These are phyloP conservation scores for Epichloe uncinata DNA, from an alignment of 2,329 filamentous ascomycete genomes.

Conservation along the genomic window DNA sequence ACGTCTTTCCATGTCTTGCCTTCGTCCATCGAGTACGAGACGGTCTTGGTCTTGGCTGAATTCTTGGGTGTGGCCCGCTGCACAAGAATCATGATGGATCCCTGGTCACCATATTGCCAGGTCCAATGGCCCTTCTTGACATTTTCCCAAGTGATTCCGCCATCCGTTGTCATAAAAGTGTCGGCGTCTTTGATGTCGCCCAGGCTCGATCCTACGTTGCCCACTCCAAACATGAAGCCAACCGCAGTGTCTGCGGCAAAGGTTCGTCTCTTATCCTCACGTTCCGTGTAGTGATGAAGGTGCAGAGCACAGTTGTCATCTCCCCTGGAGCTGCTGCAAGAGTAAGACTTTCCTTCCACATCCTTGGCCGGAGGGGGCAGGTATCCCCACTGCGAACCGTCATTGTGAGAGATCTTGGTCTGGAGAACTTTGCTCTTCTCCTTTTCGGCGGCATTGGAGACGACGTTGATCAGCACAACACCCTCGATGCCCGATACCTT, in stretches of 20 bases:
- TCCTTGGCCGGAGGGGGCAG: conserved; percentile 64
- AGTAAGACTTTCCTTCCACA: conserved; percentile 55
- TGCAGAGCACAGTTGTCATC: conserved; percentile 69
- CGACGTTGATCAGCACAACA: conserved; percentile 74
- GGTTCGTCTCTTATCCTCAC: conserved; percentile 65
- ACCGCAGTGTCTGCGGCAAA: conserved; percentile 82
- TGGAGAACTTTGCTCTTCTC: conserved; percentile 78
- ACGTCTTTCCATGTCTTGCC: conserved; percentile 68
- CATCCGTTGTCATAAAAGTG: conserved; percentile 84
- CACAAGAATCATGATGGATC: conserved; percentile 81
- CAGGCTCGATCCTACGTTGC: conserved; percentile 71
- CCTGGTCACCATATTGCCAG: conserved; percentile 94
- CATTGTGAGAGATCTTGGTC: conserved; percentile 91
- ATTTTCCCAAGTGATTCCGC: conserved; percentile 76
- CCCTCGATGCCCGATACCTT: conserved; percentile 89
- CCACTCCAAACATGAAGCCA: conserved; percentile 79
- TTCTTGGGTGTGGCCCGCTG: conserved; percentile 56
- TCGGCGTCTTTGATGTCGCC: conserved; percentile 57
- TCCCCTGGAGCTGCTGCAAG: conserved; percentile 48
- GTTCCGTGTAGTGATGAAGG: conserved; percentile 90
- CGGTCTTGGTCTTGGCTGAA: conserved; percentile 48
- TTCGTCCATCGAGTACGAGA: conserved; percentile 71
- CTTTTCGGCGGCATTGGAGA: conserved; percentile 57
- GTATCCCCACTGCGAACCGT: conserved; percentile 76
- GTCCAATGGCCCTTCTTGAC: conserved; percentile 80